A percentile compares a stretch with the other conserved stretches of the same genome.
Conservation (phyloP, 2,329 filamentous ascomycete genomes). For the Leptoxyphium fumago region DNA sequence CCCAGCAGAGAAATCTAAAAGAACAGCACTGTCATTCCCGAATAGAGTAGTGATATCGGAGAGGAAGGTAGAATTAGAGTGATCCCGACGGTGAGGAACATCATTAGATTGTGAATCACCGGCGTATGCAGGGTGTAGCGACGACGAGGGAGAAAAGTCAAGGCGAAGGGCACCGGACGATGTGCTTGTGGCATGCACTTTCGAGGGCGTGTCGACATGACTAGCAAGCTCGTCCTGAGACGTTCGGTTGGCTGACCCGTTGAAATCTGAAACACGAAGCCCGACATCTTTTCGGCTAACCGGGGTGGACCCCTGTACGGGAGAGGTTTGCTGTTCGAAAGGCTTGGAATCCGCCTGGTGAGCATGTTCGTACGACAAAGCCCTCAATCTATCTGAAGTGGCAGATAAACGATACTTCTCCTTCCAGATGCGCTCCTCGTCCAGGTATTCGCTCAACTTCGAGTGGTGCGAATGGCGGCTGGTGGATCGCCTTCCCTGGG, state of each 20-base stretch:
- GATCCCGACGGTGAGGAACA: not conserved
- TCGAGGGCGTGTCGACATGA: not conserved
- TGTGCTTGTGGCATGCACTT: not conserved
- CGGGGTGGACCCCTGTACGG: conserved; percentile 13
- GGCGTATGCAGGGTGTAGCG: not conserved
- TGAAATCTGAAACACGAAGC: conserved; percentile 15
- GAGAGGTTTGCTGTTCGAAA: conserved; percentile 6
- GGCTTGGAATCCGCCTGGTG: not conserved
- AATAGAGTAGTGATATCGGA: not conserved
- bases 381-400: not conserved
- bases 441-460: not conserved
- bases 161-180: not conserved
- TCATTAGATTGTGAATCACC: not conserved
- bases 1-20: not conserved
- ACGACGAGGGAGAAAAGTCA: not conserved
- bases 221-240: conserved; percentile 4
- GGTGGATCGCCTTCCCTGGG: not conserved
- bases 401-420: not conserved
- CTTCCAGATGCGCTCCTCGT: not conserved
- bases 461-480: not conserved
- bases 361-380: not conserved
- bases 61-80: not conserved
- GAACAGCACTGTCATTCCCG: not conserved
- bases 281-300: conserved; percentile 6
- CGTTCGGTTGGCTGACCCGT: conserved; percentile 11